Base-by-base conservation (phyloP, 1,284 basidiomycete species). In the Clitocybe nebularis region DNA sequence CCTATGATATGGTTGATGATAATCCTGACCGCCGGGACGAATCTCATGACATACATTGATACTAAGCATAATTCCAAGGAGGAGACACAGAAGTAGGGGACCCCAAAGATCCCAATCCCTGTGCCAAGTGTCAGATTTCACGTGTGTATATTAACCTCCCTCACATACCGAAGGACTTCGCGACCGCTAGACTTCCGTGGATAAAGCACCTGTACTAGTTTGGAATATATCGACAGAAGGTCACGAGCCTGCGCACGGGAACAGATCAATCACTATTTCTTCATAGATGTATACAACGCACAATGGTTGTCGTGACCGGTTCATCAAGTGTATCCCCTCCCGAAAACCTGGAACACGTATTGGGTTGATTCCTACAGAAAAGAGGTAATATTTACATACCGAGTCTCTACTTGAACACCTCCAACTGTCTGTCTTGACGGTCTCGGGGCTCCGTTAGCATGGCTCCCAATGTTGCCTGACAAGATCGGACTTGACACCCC, bases 61-160 rank as follows among this genome's bases (percentile, higher is more conserved):
- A 49, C 89, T 94, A 11, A 96, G 77, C 68, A 95, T 83, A 39
- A 93, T 88, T 30, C 87, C 90, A 9, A 96, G 73, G 14, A 80
- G 67, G 44, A 96, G 72, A 57, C 89, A 94, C 41, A 96, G 76
- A 26, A 95, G 75, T 5, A 96, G 73, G 7, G 93, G 93, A 1
- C 93, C 93, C 93, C 93, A 97, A 25, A 97, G 73, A 64, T 97
- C 93, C 93, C 93, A 97, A 57, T 96, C 93, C 50, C 90, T 90
- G 53, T 8, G 38, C n/a, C n/a, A n/a, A n/a, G n/a, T n/a, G n/a
- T n/a, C n/a, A n/a, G n/a, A n/a, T n/a, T n/a, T n/a, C n/a, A n/a
- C n/a, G n/a, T n/a, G n/a, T n/a, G n/a, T n/a, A n/a, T n/a, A n/a
- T n/a, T n/a, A n/a, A n/a, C n/a, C n/a, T n/a, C n/a, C n/a, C 19